Evolutionary conservation across 441 rosid species (phyloP).

Genomic region (Eruca vesicaria): DNA sequence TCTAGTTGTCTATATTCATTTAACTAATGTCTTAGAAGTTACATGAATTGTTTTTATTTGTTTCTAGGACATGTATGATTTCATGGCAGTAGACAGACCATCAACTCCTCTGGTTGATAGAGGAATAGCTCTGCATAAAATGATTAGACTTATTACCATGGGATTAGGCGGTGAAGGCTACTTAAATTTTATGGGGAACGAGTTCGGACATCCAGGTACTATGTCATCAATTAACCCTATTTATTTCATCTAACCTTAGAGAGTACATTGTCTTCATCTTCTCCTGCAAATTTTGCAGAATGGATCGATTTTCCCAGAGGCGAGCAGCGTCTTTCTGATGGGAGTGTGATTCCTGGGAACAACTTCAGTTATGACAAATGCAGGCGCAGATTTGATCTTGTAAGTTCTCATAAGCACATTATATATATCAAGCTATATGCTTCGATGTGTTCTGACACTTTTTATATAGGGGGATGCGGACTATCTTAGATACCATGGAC

Average conservation of each 20-base stretch:
- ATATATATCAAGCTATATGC: neutral
- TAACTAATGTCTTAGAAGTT: neutral
- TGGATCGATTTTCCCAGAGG: constrained; percentile 99
- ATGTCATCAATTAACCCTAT: neutral
- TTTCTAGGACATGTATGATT: constrained; percentile 96
- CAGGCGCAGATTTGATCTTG: constrained; percentile 94
- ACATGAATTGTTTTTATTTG: constrained; percentile 1
- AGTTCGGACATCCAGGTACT: constrained; percentile 98
- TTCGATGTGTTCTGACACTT: constrained; percentile 10
- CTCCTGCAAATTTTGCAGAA: constrained; percentile 48
- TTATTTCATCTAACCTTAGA: constrained; percentile 2
- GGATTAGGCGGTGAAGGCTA: constrained; percentile 99
- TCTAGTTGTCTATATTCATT: neutral
- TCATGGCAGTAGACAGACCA: constrained; percentile 91
- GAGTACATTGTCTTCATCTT: constrained; percentile 6
- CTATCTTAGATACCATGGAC: constrained; percentile 76
- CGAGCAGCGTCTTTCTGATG: constrained; percentile 72
- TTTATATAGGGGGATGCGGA: constrained; percentile 73
- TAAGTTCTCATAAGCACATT: constrained; percentile 36
- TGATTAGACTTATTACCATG: constrained; percentile 97
- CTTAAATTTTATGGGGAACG: constrained; percentile 99
- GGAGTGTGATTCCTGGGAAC: constrained; percentile 69
- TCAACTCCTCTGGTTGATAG: constrained; percentile 88
- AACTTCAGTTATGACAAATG: constrained; percentile 88
- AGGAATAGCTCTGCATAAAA: constrained; percentile 97